Conservation (phyloP, 495 filamentous ascomycete genomes). For the Saxophila tyrrhenica region DNA sequence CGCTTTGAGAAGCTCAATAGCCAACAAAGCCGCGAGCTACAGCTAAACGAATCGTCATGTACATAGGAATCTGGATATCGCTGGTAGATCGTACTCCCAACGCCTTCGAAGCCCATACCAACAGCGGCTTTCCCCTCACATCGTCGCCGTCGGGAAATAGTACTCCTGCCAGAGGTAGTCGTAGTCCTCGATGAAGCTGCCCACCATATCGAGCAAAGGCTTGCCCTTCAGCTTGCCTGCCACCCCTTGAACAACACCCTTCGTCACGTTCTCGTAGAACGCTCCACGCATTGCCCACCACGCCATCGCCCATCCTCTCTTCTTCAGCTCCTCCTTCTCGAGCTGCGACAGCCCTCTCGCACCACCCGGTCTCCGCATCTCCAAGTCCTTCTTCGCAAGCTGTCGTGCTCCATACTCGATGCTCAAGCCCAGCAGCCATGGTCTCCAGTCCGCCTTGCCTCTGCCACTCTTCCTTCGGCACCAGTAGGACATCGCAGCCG, state of each 20-base stretch:
- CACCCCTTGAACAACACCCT: constrained; percentile 40
- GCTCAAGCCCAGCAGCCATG: constrained; percentile 79
- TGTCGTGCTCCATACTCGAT: constrained; percentile 82
- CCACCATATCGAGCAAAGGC: constrained; percentile 66
- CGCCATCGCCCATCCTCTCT: constrained; percentile 75
- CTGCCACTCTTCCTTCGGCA: constrained; percentile 41
- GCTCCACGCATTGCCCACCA: constrained; percentile 96
- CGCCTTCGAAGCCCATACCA: background rate
- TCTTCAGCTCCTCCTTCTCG: constrained; percentile 76
- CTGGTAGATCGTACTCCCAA: constrained; percentile 39
- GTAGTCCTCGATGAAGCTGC: constrained; percentile 82
- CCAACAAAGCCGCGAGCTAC: background rate
- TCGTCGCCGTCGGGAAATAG: constrained; percentile 70
- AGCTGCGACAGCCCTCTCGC: constrained; percentile 63
- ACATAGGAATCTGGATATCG: background rate
- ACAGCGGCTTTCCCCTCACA: constrained; percentile 30
- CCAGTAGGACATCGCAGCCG: constrained; percentile 66
- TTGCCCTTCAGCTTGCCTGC: constrained; percentile 60
- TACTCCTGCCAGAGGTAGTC: constrained; percentile 97
- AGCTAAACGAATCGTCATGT: background rate
- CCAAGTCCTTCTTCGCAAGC: constrained; percentile 62
- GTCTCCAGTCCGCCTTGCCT: constrained; percentile 54
- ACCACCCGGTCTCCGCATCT: constrained; percentile 52
- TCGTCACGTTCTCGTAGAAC: constrained; percentile 90
- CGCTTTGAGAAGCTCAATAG: background rate